Base-by-base conservation (phyloP, 2,329 filamentous ascomycete species). In the Fusarium euwallaceae region DNA sequence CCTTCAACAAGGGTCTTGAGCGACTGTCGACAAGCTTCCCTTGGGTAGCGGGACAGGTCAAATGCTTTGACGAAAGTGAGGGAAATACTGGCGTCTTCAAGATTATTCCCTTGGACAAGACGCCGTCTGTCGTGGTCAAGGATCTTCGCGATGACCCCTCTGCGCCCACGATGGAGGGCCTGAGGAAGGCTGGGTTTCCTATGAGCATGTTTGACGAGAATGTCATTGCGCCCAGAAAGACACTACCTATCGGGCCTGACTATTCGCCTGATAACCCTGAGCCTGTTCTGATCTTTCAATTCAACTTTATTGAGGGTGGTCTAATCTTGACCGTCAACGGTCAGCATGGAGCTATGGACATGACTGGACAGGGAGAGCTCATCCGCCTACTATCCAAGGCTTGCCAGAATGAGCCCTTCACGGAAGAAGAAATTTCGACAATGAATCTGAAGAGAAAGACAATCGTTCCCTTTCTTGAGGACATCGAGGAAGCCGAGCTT, bases 291-390 rank as follows among this genome's bases (percentile, higher is more conserved):
- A 69, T 86, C 0, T 69, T 88, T 2, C 88, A 89, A 71, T 82
- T 83, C 2, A 89, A 83, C 58, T 85, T 88, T 63, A 84, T 90
- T 41, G 62, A 72, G 2, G 87, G 85, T 4, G 88, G 88, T 0
- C 73, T 91, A 0, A 69, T 91, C 2, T 81, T 91, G 10, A 87
- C 85, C 4, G 80, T 89, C 27, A 82, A 83, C 32, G 83, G 81
- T 9, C 84, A 88, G 27, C 89, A 91, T 71, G 82, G 83, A 7
- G 78, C 81, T 1, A 87, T 89, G 83, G 89, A 91, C 64, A 86
- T 87, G 80, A 83, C 82, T 1, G 88, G 87, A 2, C 84, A 87
- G 71, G 86, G 80, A 4, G 81, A 85, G 24, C 70, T 88, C 17
- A 87, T 89, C 17, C 67, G 78, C 4, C 83, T 88, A 2, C 79